Evolutionary conservation across 179 eudicot species (phyloP), one percentile per base, ranked within the genome.

Genomic region (Vitellaria paradoxa): DNA sequence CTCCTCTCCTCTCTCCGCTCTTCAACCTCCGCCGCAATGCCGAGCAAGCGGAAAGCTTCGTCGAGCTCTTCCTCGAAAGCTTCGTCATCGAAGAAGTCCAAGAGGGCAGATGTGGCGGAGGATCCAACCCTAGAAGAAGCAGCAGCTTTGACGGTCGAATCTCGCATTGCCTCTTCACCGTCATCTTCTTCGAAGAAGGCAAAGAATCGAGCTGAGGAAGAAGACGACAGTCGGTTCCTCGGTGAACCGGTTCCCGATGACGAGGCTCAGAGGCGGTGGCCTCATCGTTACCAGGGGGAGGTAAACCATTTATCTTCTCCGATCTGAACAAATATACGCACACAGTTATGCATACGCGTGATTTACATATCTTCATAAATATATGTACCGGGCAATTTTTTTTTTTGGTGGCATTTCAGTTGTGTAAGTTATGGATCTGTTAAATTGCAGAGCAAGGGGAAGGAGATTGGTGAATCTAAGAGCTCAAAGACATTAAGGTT

Each of bases 191-290:
- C 10, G 26, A 70, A 49, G 42, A 70, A 70, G 63, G 7, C 65
- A 18, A 40, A 42, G 37, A 59, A 13, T 12, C 26, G 30, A 0
- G 11, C 15, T 4, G 63, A 0, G 6, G 64, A 56, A 6, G 52
- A 73, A 47, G 78, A 26, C 7, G 70, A 49, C 24, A 9, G 15
- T 24, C 21, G 78, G 12, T 75, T 75, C 47, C 24, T 65, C 47
- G 78, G 78, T 3, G 47, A 49, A 63, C 78, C 78, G 7, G 70
- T 75, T 15, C 49, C 71, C 9, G 37, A 61, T 5, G 62, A 63
- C 13, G 60, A 62, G 10, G 78, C 78, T 13, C 37, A 46, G 46
- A 61, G 12, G 70, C 42, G 78, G 23, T 75, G 78, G 78, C 78
- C 78, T 13, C 70, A 63, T 49, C 70, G 78, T 11, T 75, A 75